Conservation (phyloP, 306 rosid genomes). For the Prunus dulcis region DNA sequence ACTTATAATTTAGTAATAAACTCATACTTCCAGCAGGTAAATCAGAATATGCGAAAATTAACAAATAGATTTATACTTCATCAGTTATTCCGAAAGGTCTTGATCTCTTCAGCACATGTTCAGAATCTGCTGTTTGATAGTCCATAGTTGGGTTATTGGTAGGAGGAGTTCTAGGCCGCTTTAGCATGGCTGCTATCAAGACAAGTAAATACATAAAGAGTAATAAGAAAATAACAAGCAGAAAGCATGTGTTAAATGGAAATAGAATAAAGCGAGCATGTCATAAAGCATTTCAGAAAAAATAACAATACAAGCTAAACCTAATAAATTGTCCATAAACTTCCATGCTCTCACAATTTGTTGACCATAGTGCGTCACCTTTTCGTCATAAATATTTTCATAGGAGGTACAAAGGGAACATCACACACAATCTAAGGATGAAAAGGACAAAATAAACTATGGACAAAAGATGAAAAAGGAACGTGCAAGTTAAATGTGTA, state of each 20-base stretch:
- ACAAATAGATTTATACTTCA: slow-evolving; percentile 54
- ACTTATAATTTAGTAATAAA: slow-evolving; percentile 11
- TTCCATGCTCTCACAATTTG: not conserved
- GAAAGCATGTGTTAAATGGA: not conserved
- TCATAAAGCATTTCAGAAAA: not conserved
- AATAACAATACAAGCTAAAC: not conserved
- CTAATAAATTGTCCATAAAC: not conserved
- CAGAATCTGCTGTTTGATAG: slow-evolving; percentile 98
- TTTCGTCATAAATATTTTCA: not conserved
- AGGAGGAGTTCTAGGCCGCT: slow-evolving; percentile 99
- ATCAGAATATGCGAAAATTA: slow-evolving; percentile 19
- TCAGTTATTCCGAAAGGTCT: slow-evolving; percentile 88
- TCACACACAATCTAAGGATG: not conserved
- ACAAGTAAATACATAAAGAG: slow-evolving; percentile 22
- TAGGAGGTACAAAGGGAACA: not conserved
- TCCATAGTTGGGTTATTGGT: slow-evolving; percentile 85
- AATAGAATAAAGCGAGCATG: not conserved
- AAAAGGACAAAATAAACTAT: not conserved
- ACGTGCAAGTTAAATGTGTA: not conserved
- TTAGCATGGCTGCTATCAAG: slow-evolving; percentile 63
- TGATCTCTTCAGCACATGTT: slow-evolving; percentile 86
- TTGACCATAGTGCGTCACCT: not conserved
- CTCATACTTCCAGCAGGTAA: slow-evolving; percentile 19
- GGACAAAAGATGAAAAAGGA: not conserved
- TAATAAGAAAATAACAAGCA: not conserved